Percentiles rank a stretch among this genome's conserved stretches.
Evolutionary conservation across 805 yeast species (phyloP).

Genomic region (Deakozyma indianensis): DNA sequence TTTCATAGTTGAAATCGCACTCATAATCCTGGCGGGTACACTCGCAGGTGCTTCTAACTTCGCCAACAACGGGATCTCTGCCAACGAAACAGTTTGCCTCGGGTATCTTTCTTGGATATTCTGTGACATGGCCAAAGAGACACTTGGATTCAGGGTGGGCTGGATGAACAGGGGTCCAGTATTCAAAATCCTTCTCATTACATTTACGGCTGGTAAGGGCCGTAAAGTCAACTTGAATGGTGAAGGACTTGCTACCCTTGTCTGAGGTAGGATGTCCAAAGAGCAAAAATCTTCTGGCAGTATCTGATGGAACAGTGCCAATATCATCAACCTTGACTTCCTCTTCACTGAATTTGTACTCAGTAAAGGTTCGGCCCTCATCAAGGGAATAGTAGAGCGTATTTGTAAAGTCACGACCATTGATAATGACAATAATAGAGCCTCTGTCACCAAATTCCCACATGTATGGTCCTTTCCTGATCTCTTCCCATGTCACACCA

Average conservation of each 20-base stretch:
- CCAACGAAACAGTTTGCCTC: slow-evolving; percentile 49
- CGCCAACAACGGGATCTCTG: slow-evolving; percentile 19
- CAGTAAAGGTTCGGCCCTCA: slow-evolving; percentile 67
- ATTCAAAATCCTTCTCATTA: slow-evolving; percentile 45
- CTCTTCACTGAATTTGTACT: slow-evolving; percentile 44
- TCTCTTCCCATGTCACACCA: slow-evolving; percentile 76
- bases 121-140: slow-evolving; percentile 56
- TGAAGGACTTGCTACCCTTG: slow-evolving; percentile 31
- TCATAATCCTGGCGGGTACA: slow-evolving; percentile 84
- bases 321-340: slow-evolving; percentile 50
- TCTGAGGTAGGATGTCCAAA: slow-evolving; percentile 36
- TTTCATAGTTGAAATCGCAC: slow-evolving; percentile 77
- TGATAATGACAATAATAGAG: slow-evolving; percentile 61
- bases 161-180: slow-evolving; percentile 50
- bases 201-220: slow-evolving; percentile 41
- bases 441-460: slow-evolving; percentile 99
- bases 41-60: slow-evolving; percentile 50
- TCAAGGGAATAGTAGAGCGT: slow-evolving; percentile 53
- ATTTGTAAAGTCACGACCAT: slow-evolving; percentile 43
- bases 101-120: slow-evolving; percentile 42
- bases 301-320: slow-evolving; percentile 84
- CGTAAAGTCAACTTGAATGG: slow-evolving; percentile 45
- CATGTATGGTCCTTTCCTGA: slow-evolving; percentile 57
- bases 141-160: slow-evolving; percentile 28
- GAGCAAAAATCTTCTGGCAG: slow-evolving; percentile 63